phyloP scores from a whole-genome alignment of 2,329 filamentous ascomycete species.

The Ophiostoma ulmi region DNA sequence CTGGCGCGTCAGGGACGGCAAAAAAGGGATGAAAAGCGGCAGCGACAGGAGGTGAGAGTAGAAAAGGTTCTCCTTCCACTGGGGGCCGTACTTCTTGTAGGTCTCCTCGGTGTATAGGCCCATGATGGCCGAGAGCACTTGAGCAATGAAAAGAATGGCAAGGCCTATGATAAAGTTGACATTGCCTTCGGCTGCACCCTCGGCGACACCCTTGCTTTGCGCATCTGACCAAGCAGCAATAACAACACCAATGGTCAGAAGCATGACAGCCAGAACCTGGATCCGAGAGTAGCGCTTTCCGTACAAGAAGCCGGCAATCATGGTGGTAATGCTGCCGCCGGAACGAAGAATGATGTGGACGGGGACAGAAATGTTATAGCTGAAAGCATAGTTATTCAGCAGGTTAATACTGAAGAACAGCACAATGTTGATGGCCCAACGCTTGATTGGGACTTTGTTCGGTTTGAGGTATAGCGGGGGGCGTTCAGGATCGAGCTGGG shows the following conservation, averaged over 20 bases:
- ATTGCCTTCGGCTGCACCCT: conserved; percentile 31
- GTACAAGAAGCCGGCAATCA: conserved; percentile 80
- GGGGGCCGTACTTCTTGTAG: conserved; percentile 76
- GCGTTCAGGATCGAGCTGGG: conserved; percentile 63
- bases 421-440: conserved; percentile 83
- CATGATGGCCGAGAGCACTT: conserved; percentile 88
- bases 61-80: conserved; percentile 95
- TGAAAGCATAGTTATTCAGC: conserved; percentile 95
- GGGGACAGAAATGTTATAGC: conserved; percentile 92
- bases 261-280: conserved; percentile 73
- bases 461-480: conserved; percentile 68
- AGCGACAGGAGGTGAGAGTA: conserved; percentile 74
- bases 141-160: conserved; percentile 75
- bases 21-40: conserved; percentile 69
- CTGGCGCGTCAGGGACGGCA: conserved; percentile 59
- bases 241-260: conserved; percentile 82
- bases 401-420: conserved; percentile 93
- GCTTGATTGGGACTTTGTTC: conserved; percentile 73
- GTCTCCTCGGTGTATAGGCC: conserved; percentile 90
- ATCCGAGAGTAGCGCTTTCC: conserved; percentile 78
- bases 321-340: conserved; percentile 92
- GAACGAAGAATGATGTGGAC: conserved; percentile 95
- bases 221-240: conserved; percentile 87
- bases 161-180: conserved; percentile 63
- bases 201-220: conserved; percentile 63